Evolutionary conservation across 2,329 filamentous ascomycete species (phyloP).

Genomic region (Trichoderma endophyticum): DNA sequence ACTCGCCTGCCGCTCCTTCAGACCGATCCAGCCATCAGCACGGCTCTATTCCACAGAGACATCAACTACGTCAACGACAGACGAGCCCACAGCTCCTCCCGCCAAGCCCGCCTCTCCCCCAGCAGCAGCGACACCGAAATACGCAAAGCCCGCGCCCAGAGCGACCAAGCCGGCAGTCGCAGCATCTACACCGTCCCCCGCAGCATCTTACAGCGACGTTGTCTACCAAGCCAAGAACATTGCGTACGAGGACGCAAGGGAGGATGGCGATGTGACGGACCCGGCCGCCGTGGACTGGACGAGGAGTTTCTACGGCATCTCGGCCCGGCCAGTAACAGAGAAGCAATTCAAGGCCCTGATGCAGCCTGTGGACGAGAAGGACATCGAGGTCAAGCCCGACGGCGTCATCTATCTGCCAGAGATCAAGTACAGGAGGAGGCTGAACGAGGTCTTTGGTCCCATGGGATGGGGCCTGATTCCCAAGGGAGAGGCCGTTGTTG

Average conservation of each 20-base stretch:
- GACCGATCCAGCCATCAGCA: constrained; percentile 22
- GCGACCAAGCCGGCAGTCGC: not conserved
- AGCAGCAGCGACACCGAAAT: not conserved
- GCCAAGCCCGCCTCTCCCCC: not conserved
- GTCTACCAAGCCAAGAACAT: constrained; percentile 23
- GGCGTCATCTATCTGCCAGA: constrained; percentile 95
- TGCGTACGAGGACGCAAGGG: constrained; percentile 18
- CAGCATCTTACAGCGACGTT: constrained; percentile 5
- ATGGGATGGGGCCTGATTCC: constrained; percentile 95
- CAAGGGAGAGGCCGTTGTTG: constrained; percentile 78
- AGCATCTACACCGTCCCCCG: not conserved
- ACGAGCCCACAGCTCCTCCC: not conserved
- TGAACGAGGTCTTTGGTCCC: constrained; percentile 89
- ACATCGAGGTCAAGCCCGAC: constrained; percentile 97
- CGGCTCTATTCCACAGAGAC: constrained; percentile 27
- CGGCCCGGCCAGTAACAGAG: constrained; percentile 64
- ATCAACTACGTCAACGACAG: constrained; percentile 3
- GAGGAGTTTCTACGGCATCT: constrained; percentile 77
- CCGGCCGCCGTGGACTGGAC: constrained; percentile 65
- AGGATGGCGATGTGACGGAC: constrained; percentile 10
- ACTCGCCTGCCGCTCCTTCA: constrained; percentile 18
- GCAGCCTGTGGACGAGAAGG: constrained; percentile 62
- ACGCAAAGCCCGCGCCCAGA: not conserved
- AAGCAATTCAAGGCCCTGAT: constrained; percentile 68
- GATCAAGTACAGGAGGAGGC: constrained; percentile 91